Evolutionary conservation across 345 rosid genomes (phyloP), one percentile per base, ranked within the genome.

Genomic region (Reutealis trisperma): DNA sequence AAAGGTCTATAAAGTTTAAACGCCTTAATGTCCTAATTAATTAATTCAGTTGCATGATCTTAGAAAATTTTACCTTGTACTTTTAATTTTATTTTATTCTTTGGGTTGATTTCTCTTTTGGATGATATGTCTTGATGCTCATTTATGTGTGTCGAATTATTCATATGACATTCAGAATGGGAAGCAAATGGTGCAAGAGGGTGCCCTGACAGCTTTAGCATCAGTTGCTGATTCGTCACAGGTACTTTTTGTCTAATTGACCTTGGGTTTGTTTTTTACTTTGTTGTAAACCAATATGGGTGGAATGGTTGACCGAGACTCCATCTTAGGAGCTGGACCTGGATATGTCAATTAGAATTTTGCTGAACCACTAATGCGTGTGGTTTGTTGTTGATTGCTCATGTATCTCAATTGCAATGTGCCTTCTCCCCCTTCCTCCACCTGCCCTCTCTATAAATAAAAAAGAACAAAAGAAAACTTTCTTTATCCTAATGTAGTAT

Each of bases 151-250:
- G 52, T 73, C 14, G 54, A 19, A n/a, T 64, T 21, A 21, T 60
- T 75, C 3, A 2, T 6, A 27, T 57, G 47, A 52, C 41, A 61
- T 58, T 47, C 80, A 96, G 99, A 93, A 91, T 88, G 97, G 94
- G 76, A 96, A 93, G 74, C 98, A 91, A 89, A 93, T 93, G 99
- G 98, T 96, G 80, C 97, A 96, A 89, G 99, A 96, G 86, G 99
- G 98, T 51, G 98, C 99, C 41, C 85, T 96, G 83, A 96, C 98
- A 64, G 99, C 98, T 76, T 86, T 96, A 80, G 98, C 99, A 47
- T 96, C 99, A 44, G 99, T 96, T 79, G 98, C 99, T 69, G 98
- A 93, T 79, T 96, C 98, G 52, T 93, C 99, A 61, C 97, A 96
- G 96, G 99, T 93, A 84, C 60, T 65, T 75, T 42, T 11, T 47